These are phyloP conservation scores for Aureobasidium sp. DNA, from an alignment of 2,329 filamentous ascomycete genomes.

Conservation along the genomic window DNA sequence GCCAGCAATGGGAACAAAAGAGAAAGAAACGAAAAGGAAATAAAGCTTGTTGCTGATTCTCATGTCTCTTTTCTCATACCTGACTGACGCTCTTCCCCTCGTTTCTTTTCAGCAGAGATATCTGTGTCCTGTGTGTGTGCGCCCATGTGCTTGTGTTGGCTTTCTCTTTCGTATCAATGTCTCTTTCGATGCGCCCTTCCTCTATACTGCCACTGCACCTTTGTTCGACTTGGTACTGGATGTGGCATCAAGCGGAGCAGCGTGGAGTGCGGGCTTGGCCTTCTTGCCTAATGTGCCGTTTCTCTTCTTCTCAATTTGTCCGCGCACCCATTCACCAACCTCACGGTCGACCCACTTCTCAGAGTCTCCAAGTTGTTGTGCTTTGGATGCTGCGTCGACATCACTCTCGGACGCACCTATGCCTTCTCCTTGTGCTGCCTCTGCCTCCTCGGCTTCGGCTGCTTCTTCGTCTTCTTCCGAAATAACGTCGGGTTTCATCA, in stretches of 20 bases:
- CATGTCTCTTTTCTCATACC: not conserved
- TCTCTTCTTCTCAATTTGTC: constrained; percentile 58
- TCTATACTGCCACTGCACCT: constrained; percentile 5
- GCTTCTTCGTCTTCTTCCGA: constrained; percentile 59
- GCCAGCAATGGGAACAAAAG: not conserved
- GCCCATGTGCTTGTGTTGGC: not conserved
- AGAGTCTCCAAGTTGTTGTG: constrained; percentile 12
- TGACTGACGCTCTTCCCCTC: not conserved
- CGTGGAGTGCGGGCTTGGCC: constrained; percentile 74
- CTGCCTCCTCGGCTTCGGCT: constrained; percentile 21
- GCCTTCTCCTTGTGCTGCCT: constrained; percentile 4
- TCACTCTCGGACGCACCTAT: constrained; percentile 27
- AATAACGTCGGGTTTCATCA: constrained; percentile 70
- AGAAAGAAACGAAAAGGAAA: not conserved
- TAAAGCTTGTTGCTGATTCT: not conserved
- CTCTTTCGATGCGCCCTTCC: not conserved
- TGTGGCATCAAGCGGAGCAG: constrained; percentile 66
- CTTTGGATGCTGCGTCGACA: constrained; percentile 15
- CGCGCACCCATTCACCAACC: constrained; percentile 76
- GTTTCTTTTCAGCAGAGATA: not conserved
- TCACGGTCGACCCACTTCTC: constrained; percentile 59
- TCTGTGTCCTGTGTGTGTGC: not conserved
- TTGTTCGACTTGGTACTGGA: constrained; percentile 3
- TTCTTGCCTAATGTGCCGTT: constrained; percentile 47
- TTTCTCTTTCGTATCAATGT: not conserved